Evolutionary conservation across 345 rosid species (phyloP).

Genomic region (Hibiscus trionum): DNA sequence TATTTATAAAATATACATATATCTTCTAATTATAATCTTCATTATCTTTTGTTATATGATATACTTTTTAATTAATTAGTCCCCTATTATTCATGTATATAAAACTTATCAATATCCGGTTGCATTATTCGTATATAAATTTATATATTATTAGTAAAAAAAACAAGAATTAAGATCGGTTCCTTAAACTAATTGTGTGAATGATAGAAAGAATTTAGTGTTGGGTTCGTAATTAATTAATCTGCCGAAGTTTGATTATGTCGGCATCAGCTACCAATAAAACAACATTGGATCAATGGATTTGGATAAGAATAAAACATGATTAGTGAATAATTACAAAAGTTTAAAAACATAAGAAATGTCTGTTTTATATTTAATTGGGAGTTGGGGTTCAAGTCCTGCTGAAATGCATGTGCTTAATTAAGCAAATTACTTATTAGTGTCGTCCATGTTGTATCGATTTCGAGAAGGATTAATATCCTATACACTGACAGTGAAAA

Average conservation of each 20-base stretch:
- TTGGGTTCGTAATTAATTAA: no score
- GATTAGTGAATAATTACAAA: neutral
- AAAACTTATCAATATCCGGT: neutral
- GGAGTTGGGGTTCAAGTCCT: no score
- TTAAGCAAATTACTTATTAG: no score
- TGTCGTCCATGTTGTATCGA: no score
- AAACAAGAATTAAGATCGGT: neutral
- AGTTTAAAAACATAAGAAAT: neutral
- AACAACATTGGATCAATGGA: neutral
- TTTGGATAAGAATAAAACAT: neutral
- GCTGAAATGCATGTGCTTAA: no score
- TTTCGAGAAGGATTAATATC: no score
- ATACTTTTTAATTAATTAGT: neutral
- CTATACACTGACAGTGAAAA: no score
- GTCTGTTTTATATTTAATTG: no score
- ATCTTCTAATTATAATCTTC: no score
- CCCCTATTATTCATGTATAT: neutral
- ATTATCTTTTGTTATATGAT: neutral
- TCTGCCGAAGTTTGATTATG: neutral
- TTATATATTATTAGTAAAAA: neutral
- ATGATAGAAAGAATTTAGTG: neutral
- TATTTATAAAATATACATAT: no score
- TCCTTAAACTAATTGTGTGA: neutral
- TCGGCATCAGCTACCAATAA: neutral
- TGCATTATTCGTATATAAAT: neutral